Evolutionary conservation across 1,284 basidiomycete species (phyloP), one percentile per base, ranked within the genome.

Genomic region (Ustilago tritici): DNA sequence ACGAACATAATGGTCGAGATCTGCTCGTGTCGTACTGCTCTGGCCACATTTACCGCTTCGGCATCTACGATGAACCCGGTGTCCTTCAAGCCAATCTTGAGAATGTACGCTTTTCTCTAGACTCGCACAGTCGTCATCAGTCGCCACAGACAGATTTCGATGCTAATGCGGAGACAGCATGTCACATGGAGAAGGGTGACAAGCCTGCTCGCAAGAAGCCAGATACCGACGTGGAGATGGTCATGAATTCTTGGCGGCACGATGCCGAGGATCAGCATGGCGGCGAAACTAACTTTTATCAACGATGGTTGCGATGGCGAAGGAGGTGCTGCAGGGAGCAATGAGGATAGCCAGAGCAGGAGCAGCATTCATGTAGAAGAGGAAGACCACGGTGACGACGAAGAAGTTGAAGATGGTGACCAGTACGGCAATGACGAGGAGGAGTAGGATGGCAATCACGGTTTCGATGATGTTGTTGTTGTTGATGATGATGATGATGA

Each of bases 21-120:
- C 56, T 86, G 12, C 61, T 86, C 32, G 68, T 84, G 11, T 79
- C 79, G 2, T 86, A 86, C 65, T 78, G 73, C 7, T 78, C 67
- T 2, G 78, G 70, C 9, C 73, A 76, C 5, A 72, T 87, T 10
- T 85, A 82, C 56, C 75, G 83, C 19, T 87, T 86, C 63, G 80
- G 85, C 49, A 82, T 84, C 14, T 75, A 82, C 47, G 81, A 65
- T 41, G 78, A 83, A 12, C 64, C 76, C 2, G 73, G 73, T 31
- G 52, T 76, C 3, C 23, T 70, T 12, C 70, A 78, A 11, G 66
- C 71, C 34, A 69, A 66, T 34, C 49, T 64, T 12, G 70, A 64
- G 23, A 63, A 58, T 11, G 65, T 40, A 0, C 47, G 69, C 3
- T 53, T 58, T 23, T 70, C 63, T 23, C 12, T 54, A 12, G 57